Conservation (phyloP, 1,139 yeast species). For the Candida dubliniensis region DNA sequence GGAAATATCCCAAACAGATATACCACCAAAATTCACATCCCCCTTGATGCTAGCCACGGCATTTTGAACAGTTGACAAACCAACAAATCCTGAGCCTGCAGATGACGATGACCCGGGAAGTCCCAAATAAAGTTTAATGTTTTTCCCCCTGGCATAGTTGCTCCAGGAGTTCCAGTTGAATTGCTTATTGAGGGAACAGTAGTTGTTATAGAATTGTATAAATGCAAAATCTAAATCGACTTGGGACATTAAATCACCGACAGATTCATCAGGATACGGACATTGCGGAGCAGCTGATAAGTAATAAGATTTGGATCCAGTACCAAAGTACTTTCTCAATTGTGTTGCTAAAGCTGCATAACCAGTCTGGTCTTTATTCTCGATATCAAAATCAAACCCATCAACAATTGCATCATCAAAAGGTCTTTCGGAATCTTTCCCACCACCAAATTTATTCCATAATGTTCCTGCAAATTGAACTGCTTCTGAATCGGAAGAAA, state of each 20-base stretch:
- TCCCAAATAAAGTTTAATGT: slow-evolving; percentile 29
- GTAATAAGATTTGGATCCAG: slow-evolving; percentile 59
- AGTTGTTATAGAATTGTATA: slow-evolving; percentile 87
- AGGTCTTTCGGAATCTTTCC: slow-evolving; percentile 60
- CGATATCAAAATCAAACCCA: slow-evolving; percentile 44
- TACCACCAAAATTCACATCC: slow-evolving; percentile 25
- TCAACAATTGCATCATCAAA: slow-evolving; percentile 52
- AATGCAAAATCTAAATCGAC: slow-evolving; percentile 76
- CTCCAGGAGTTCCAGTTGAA: slow-evolving; percentile 31
- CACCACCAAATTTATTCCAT: slow-evolving; percentile 87
- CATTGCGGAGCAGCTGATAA: slow-evolving; percentile 93
- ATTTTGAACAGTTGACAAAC: slow-evolving; percentile 14
- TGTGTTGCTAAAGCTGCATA: slow-evolving; percentile 59
- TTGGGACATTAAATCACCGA: slow-evolving; percentile 60
- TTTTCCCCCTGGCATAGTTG: slow-evolving; percentile 20
- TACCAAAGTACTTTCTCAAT: slow-evolving; percentile 53
- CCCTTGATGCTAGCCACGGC: slow-evolving; percentile 18
- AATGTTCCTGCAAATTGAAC: slow-evolving; percentile 65
- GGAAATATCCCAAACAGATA: slow-evolving; percentile 31
- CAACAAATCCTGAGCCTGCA: slow-evolving; percentile 24
- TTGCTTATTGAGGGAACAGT: slow-evolving; percentile 50
- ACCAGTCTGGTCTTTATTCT: slow-evolving; percentile 46
- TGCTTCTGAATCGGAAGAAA: slow-evolving; percentile 59
- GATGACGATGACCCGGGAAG: slow-evolving; percentile 26
- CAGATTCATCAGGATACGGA: slow-evolving; percentile 78